Conservation (phyloP, 345 rosid species). For the Lepidium sativum region DNA sequence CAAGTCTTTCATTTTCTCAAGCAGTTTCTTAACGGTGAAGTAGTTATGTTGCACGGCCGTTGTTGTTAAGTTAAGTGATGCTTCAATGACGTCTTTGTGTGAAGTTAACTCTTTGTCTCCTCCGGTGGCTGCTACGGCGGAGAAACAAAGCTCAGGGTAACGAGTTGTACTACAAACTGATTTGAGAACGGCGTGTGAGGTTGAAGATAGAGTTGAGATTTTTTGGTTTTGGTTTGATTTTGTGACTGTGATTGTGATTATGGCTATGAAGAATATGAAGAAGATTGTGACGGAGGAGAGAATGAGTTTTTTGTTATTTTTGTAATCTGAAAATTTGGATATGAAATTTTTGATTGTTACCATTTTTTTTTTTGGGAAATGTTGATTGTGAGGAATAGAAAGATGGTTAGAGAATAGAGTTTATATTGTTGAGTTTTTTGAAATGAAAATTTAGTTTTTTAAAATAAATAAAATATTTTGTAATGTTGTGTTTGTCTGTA, state of each 20-base stretch:
- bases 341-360: constrained; percentile 20
- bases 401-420: neutral
- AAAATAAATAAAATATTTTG: neutral
- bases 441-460: neutral
- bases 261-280: neutral
- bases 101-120: constrained; percentile 1
- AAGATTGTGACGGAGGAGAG: constrained; percentile 11
- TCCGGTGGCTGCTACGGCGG: constrained; percentile 28
- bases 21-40: constrained; percentile 26
- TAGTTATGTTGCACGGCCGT: constrained; percentile 28
- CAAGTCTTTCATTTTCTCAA: constrained; percentile 16
- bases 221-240: constrained; percentile 2
- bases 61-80: constrained; percentile 32
- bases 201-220: constrained; percentile 3
- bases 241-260: constrained; percentile 3
- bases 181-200: constrained; percentile 25
- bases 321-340: constrained; percentile 16
- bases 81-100: constrained; percentile 36
- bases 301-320: constrained; percentile 23
- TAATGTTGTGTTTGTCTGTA: neutral
- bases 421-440: constrained; percentile 13
- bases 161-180: constrained; percentile 47
- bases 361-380: constrained; percentile 3
- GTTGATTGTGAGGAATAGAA: constrained; percentile 1
- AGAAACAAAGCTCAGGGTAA: constrained; percentile 55